Conservation (phyloP, 306 rosid species). For the apple (Malus domestica) region DNA sequence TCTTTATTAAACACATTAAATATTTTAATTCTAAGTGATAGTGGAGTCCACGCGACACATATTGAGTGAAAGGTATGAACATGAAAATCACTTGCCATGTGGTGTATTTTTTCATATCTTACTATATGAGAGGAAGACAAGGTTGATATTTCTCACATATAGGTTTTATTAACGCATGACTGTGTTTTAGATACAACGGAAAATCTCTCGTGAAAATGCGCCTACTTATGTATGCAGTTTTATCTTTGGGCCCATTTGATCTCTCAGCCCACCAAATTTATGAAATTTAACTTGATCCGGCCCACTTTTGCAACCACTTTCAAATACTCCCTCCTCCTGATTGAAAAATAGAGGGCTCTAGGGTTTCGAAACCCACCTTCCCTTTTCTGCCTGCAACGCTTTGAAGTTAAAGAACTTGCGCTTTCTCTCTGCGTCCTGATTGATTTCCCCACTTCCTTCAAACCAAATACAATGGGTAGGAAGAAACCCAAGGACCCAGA, state of each 20-base stretch:
- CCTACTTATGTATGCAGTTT: not conserved
- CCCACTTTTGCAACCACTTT: not conserved
- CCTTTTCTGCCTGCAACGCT: not conserved
- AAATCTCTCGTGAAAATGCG: too few species aligned
- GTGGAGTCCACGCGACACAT: too few species aligned
- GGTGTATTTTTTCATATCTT: too few species aligned
- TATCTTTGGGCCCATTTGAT: not conserved
- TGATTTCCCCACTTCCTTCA: not conserved
- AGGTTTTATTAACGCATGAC: too few species aligned
- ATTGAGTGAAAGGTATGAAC: too few species aligned
- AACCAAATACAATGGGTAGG: slow-evolving; percentile 41
- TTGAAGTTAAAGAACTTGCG: not conserved
- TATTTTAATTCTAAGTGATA: too few species aligned
- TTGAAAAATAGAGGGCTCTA: not conserved
- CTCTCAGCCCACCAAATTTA: not conserved
- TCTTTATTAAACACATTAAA: too few species aligned
- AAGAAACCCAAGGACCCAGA: slow-evolving; percentile 32
- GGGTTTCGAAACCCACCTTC: not conserved
- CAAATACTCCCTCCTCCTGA: not conserved
- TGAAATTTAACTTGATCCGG: not conserved
- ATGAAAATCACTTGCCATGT: too few species aligned
- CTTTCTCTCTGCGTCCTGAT: not conserved
- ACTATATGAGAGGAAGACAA: too few species aligned
- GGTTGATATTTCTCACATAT: too few species aligned
- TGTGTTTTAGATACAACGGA: too few species aligned